These are phyloP conservation scores for Pseudozyma pruni DNA, from an alignment of 1,284 basidiomycete genomes.

Conservation along the genomic window DNA sequence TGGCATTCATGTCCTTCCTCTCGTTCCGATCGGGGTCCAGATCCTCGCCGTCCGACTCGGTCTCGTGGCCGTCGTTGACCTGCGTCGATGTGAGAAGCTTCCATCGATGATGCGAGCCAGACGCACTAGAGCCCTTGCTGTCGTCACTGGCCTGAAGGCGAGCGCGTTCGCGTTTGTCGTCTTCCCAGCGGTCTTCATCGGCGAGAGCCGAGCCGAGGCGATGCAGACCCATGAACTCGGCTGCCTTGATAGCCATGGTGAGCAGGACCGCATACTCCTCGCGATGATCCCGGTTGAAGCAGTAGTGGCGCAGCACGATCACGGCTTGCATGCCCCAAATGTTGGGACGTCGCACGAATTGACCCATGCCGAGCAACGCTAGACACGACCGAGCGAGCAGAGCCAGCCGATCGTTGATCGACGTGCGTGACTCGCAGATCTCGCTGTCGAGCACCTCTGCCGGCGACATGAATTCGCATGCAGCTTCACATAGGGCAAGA, in stretches of 20 bases:
- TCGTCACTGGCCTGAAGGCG: slow-evolving; percentile 4
- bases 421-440: slow-evolving; percentile 24
- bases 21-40: slow-evolving; percentile 32
- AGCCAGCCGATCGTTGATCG: slow-evolving; percentile 31
- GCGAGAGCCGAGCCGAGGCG: slow-evolving; percentile 51
- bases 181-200: slow-evolving; percentile 51
- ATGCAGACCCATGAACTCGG: slow-evolving; percentile 50
- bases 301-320: slow-evolving; percentile 38
- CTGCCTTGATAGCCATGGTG: slow-evolving; percentile 44
- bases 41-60: slow-evolving; percentile 41
- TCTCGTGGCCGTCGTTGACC: slow-evolving; percentile 31
- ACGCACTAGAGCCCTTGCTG: slow-evolving; percentile 11
- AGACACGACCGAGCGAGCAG: slow-evolving; percentile 17
- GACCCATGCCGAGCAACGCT: slow-evolving; percentile 24
- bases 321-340: slow-evolving; percentile 47
- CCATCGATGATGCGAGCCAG: slow-evolving; percentile 35
- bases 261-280: slow-evolving; percentile 32
- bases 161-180: slow-evolving; percentile 22
- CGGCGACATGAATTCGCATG: slow-evolving; percentile 48
- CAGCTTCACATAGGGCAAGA: slow-evolving; percentile 40
- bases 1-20: slow-evolving; percentile 39
- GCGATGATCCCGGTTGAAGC: slow-evolving; percentile 43
- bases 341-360: slow-evolving; percentile 36
- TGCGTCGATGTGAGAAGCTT: slow-evolving; percentile 38
- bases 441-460: slow-evolving; percentile 42